These are phyloP conservation scores for Platanus orientalis DNA, from an alignment of 164 flowering plant genomes.

Conservation along the genomic window DNA sequence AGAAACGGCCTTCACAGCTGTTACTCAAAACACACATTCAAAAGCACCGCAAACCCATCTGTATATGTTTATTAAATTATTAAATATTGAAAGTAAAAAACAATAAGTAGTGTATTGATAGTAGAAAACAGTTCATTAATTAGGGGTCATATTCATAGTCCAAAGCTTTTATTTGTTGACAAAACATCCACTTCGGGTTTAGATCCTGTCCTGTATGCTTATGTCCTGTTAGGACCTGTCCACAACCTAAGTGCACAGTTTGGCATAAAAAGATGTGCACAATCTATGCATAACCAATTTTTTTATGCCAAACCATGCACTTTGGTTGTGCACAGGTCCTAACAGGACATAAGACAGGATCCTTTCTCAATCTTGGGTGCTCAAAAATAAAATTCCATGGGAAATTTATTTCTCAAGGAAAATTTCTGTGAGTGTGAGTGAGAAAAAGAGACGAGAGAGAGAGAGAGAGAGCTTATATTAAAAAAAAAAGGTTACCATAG, in stretches of 20 bases:
- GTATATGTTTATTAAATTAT: neutral
- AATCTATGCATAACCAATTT: no score
- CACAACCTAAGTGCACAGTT: no score
- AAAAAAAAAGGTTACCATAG: slow-evolving; percentile 8
- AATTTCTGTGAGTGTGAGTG: neutral
- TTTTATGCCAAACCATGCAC: no score
- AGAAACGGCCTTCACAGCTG: slow-evolving; percentile 35
- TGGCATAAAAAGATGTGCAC: no score
- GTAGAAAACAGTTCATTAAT: neutral
- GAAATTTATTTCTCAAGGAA: neutral
- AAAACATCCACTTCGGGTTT: no score
- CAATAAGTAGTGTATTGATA: neutral
- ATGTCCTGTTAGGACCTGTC: no score
- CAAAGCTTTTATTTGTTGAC: no score
- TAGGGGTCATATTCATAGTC: neutral
- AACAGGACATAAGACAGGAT: no score
- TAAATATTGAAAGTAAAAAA: neutral
- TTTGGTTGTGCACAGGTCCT: no score
- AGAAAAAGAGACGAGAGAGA: slow-evolving; percentile 7
- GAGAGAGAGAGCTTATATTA: neutral
- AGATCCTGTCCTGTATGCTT: no score
- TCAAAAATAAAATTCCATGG: no score
- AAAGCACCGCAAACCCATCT: slow-evolving; percentile 11
- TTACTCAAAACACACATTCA: slow-evolving; percentile 18
- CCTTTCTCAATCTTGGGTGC: no score